phyloP scores from a whole-genome alignment of 2,329 filamentous ascomycete species.

The Karstenula rhodostoma region DNA sequence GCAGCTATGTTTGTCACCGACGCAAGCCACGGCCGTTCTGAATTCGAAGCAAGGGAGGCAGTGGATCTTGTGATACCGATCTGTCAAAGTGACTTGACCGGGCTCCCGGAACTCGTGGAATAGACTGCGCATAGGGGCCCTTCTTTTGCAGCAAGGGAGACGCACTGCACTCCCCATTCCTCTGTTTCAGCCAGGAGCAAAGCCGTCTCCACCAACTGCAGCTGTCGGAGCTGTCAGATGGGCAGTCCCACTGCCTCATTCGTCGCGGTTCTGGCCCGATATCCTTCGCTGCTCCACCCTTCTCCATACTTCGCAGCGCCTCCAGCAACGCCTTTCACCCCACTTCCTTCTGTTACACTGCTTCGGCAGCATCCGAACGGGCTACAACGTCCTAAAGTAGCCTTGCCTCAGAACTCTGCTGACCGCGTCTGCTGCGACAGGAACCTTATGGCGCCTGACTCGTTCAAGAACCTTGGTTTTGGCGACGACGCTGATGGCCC shows the following conservation, averaged over 20 bases:
- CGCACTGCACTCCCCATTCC: slow-evolving; percentile 29
- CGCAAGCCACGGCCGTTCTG: slow-evolving; percentile 16
- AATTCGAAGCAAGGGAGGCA: slow-evolving; percentile 30
- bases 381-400: slow-evolving; percentile 22
- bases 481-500: slow-evolving; percentile 56
- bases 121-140: slow-evolving; percentile 17
- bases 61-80: slow-evolving; percentile 38
- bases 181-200: slow-evolving; percentile 36
- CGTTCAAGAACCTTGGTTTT: slow-evolving; percentile 93
- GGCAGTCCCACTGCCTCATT: slow-evolving; percentile 26
- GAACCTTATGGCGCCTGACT: slow-evolving; percentile 95
- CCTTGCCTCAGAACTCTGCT: slow-evolving; percentile 23
- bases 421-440: slow-evolving; percentile 48
- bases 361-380: slow-evolving; percentile 34
- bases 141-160: slow-evolving; percentile 34
- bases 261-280: slow-evolving; percentile 21
- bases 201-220: slow-evolving; percentile 27
- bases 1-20: slow-evolving; percentile 14
- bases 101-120: slow-evolving; percentile 32
- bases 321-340: slow-evolving; percentile 23
- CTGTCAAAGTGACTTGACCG: slow-evolving; percentile 42
- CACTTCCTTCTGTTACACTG: slow-evolving; percentile 32
- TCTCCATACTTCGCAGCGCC: slow-evolving; percentile 23
- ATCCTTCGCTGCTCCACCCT: slow-evolving; percentile 19
- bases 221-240: slow-evolving; percentile 33